phyloP scores from a whole-genome alignment of 345 rosid species.

The Gossypium anomalum region DNA sequence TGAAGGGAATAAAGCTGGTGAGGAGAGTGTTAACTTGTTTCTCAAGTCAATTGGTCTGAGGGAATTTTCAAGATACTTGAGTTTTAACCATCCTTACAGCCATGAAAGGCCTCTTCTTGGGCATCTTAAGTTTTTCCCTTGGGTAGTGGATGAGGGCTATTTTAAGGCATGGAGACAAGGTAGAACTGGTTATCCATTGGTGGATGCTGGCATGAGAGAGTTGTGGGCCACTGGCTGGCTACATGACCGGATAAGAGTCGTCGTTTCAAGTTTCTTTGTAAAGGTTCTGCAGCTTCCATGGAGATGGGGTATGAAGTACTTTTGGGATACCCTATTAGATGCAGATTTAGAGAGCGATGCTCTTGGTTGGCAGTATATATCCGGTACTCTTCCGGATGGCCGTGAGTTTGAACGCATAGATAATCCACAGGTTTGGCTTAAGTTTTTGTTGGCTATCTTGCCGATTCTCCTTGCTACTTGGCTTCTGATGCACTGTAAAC shows the following conservation, averaged over 20 bases:
- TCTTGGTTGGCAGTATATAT: conserved; percentile 98
- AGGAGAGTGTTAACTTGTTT: conserved; percentile 88
- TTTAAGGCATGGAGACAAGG: conserved; percentile 99
- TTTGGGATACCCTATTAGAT: conserved; percentile 97
- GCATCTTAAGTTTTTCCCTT: conserved; percentile 88
- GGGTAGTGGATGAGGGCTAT: conserved; percentile 78
- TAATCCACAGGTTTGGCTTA: conserved; percentile 67
- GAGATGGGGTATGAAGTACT: conserved; percentile 99
- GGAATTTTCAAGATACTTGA: conserved; percentile 88
- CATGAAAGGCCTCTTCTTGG: conserved; percentile 94
- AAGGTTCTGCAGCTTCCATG: conserved; percentile 96
- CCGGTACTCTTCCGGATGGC: conserved; percentile 92
- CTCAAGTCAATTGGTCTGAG: conserved; percentile 93
- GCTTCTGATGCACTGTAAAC: neutral
- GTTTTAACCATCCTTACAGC: conserved; percentile 91
- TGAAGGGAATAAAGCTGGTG: conserved; percentile 89
- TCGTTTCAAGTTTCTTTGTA: conserved; percentile 95
- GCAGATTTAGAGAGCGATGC: conserved; percentile 97
- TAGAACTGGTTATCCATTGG: conserved; percentile 93
- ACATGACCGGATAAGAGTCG: conserved; percentile 93
- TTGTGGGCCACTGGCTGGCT: conserved; percentile 98
- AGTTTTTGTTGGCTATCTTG: conserved; percentile 2
- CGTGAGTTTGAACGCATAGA: conserved; percentile 87
- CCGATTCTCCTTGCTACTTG: neutral
- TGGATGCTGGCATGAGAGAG: conserved; percentile 99